A percentile compares a stretch with the other conserved stretches of the same genome.
These are phyloP conservation scores for Phytophthora pini DNA, from an alignment of 352 stramenopile species.

Conservation along the genomic window DNA sequence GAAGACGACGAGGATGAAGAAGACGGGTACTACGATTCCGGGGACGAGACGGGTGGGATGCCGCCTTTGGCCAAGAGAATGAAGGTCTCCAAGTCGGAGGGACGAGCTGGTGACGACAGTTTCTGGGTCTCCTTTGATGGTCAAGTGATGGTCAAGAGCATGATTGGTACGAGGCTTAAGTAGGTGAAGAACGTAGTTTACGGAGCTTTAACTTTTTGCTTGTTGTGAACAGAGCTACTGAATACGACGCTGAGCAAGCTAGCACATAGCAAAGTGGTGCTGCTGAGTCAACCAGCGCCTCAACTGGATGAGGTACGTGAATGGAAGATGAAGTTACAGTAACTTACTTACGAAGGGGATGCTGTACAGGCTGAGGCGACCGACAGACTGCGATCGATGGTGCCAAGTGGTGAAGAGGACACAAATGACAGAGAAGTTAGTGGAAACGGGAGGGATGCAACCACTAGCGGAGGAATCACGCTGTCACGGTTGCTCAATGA, in stretches of 20 bases:
- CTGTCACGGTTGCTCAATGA: too few species aligned
- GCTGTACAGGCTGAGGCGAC: slow-evolving; percentile 27
- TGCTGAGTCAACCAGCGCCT: slow-evolving; percentile 57
- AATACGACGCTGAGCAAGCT: slow-evolving; percentile 75
- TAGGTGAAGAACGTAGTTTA: slow-evolving; percentile 7
- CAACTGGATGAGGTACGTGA: slow-evolving; percentile 45
- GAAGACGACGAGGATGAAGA: slow-evolving; percentile 61
- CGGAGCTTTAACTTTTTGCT: neutral
- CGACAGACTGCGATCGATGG: slow-evolving; percentile 27
- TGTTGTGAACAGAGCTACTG: slow-evolving; percentile 54
- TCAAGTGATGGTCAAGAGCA: slow-evolving; percentile 67
- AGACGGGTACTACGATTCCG: slow-evolving; percentile 66
- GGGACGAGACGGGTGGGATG: slow-evolving; percentile 41
- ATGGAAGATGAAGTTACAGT: neutral
- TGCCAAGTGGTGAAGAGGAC: neutral
- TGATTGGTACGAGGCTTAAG: slow-evolving; percentile 57
- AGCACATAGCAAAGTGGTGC: slow-evolving; percentile 57
- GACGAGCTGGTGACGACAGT: slow-evolving; percentile 41
- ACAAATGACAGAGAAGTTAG: too few species aligned
- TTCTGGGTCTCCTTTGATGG: slow-evolving; percentile 80
- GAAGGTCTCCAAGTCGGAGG: slow-evolving; percentile 45
- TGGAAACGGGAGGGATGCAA: neutral
- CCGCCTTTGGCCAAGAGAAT: slow-evolving; percentile 54
- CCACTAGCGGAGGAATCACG: too few species aligned
- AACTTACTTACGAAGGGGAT: neutral